Evolutionary conservation across 768 basidiomycete species (phyloP), one percentile per base, ranked within the genome.

Genomic region (Boletus tylopilopsis): DNA sequence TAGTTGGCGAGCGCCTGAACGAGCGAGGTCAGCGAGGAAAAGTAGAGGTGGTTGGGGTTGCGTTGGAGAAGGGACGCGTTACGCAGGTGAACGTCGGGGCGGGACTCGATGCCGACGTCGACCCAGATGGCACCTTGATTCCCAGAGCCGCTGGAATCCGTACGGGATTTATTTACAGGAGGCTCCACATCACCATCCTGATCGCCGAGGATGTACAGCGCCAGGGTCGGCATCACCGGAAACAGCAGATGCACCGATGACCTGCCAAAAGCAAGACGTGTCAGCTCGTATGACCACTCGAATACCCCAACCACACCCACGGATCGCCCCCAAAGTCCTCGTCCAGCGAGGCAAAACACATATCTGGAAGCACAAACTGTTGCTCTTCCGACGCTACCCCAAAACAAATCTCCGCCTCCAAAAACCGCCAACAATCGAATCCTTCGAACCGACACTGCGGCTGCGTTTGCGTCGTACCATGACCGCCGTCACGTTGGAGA

Each of bases 11-110:
- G 73, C 0, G 81, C 77, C 35, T 76, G 71, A 5, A 76, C 72
- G 42, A 81, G 67, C 9, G 80, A 74, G 27, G 70, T 69, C 50
- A 82, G 74, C 32, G 77, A 77, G 36, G 73, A 74, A 60, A 82
- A 84, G 56, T 78, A 76, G 18, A 82, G 67, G 37, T 64, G 68
- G 7, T 64, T 51, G 2, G 78, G 79, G 58, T 78, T 77, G 6
- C 73, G 75, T 56, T 79, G 79, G 13, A 84, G 73, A 38, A 82
- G 69, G 62, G 80, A 76, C 11, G 79, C 73, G 42, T 83, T 83
- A 19, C 82, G 77, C 24, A 83, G 68, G 56, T 81, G 78, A n/a
- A 84, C 74, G 62, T 84, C 82, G 1, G 71, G 68, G 1, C 73
- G 72, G 0, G 72, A 74, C 64, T 84, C 81, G 30, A 71, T 56